Percentiles rank a stretch among this genome's conserved stretches.
Conservation (phyloP, 176 grass and related monocot genomes). For the Oropetium thomaeum region DNA sequence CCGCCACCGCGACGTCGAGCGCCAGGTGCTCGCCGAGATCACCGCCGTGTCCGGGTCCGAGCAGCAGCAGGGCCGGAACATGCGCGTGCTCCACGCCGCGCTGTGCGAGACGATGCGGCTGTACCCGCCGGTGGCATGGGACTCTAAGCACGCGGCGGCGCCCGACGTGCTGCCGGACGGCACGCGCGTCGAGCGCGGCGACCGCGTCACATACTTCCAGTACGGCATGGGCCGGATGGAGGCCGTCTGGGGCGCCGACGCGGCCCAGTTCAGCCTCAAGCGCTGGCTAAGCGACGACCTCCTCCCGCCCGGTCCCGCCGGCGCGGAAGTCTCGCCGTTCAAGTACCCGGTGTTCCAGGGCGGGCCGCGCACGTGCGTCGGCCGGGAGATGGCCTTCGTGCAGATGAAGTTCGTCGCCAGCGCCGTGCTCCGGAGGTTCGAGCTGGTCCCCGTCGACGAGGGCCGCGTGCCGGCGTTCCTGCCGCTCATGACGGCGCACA, state of each 20-base stretch:
- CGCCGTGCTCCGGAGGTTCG: slow-evolving; percentile 52
- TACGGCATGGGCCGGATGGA: slow-evolving; percentile 96
- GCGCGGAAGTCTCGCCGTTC: slow-evolving; percentile 65
- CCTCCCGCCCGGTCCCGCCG: not conserved
- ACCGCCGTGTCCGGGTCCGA: not conserved
- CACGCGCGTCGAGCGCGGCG: slow-evolving; percentile 48
- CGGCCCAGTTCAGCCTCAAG: slow-evolving; percentile 47
- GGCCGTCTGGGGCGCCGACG: slow-evolving; percentile 67
- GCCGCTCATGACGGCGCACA: slow-evolving; percentile 70
- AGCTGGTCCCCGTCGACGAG: slow-evolving; percentile 54
- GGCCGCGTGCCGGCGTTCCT: slow-evolving; percentile 51
- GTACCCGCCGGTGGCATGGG: slow-evolving; percentile 91
- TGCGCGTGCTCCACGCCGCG: slow-evolving; percentile 77
- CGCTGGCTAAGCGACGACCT: slow-evolving; percentile 53
- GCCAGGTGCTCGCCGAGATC: slow-evolving; percentile 40
- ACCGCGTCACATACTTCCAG: slow-evolving; percentile 86
- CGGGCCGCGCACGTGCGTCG: slow-evolving; percentile 73
- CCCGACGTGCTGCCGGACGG: slow-evolving; percentile 81
- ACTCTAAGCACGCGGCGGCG: slow-evolving; percentile 71
- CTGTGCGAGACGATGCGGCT: slow-evolving; percentile 87
- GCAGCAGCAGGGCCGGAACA: slow-evolving; percentile 24
- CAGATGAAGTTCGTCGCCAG: slow-evolving; percentile 82
- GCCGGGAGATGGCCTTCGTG: slow-evolving; percentile 81
- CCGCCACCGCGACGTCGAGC: slow-evolving; percentile 57
- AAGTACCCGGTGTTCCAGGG: slow-evolving; percentile 89